These are phyloP conservation scores for Inga oerstediana DNA, from an alignment of 306 rosid genomes.

Conservation along the genomic window DNA sequence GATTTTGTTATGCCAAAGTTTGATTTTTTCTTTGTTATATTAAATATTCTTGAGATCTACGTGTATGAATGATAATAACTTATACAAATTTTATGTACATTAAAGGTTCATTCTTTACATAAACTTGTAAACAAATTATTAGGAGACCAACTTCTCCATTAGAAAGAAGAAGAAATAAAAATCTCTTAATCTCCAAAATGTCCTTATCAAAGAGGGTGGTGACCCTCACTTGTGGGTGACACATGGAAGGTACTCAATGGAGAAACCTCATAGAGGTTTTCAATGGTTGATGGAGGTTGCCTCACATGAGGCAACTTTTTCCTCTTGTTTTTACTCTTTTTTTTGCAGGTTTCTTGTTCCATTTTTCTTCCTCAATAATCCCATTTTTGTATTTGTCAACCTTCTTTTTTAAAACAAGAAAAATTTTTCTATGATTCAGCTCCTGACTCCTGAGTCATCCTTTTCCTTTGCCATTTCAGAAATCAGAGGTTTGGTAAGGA, in stretches of 20 bases:
- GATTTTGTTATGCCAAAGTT: neutral
- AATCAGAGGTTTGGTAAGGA: constrained; percentile 40
- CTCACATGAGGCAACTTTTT: constrained; percentile 56
- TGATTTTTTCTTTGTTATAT: neutral
- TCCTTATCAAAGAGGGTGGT: constrained; percentile 27
- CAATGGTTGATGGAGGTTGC: constrained; percentile 50
- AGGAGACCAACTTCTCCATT: neutral
- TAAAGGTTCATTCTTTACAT: too few species aligned
- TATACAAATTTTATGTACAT: neutral
- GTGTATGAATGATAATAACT: neutral
- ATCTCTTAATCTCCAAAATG: neutral
- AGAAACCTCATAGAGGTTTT: constrained; percentile 31
- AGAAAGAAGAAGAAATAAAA: neutral
- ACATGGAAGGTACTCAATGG: constrained; percentile 46
- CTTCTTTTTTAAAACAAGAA: too few species aligned
- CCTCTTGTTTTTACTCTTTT: constrained; percentile 13
- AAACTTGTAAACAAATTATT: too few species aligned
- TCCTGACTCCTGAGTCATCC: constrained; percentile 37
- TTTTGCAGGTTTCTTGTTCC: neutral
- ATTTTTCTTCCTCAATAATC: constrained; percentile 32
- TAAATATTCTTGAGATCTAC: neutral
- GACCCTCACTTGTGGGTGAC: constrained; percentile 31
- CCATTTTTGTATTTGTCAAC: constrained; percentile 28
- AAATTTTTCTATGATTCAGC: constrained; percentile 7
- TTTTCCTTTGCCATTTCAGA: constrained; percentile 32